Conservation (phyloP, 1,284 basidiomycete species). For the Flammula alnicola region DNA sequence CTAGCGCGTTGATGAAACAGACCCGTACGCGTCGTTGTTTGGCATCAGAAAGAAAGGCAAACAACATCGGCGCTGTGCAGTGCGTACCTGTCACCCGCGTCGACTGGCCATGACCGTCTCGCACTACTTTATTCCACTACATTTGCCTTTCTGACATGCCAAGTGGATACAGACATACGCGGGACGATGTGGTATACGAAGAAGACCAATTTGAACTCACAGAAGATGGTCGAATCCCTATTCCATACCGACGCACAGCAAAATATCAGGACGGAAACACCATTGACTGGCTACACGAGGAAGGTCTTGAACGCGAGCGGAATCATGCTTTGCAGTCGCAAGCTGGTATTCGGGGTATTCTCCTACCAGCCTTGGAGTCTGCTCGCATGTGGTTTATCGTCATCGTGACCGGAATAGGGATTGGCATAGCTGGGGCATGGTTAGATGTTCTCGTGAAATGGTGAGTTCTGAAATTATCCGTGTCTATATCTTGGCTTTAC, state of each 20-base stretch:
- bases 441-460: conserved; percentile 78
- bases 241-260: conserved; percentile 30
- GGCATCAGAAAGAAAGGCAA: no score
- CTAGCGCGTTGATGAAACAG: no score
- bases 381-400: conserved; percentile 71
- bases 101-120: no score
- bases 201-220: conserved; percentile 48
- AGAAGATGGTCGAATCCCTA: conserved; percentile 40
- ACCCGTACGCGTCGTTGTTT: no score
- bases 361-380: conserved; percentile 60
- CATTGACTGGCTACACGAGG: conserved; percentile 77
- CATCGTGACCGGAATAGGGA: conserved; percentile 66
- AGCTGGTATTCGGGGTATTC: conserved; percentile 57
- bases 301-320: conserved; percentile 64
- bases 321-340: conserved; percentile 54
- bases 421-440: conserved; percentile 74
- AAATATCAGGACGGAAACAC: conserved; percentile 60
- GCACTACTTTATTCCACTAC: not conserved
- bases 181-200: conserved; percentile 28
- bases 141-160: conserved; percentile 28
- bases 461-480: conserved; percentile 41
- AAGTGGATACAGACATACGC: conserved; percentile 26
- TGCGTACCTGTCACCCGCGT: not conserved
- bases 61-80: no score
- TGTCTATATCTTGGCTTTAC: conserved; percentile 4